A percentile compares a stretch with the other conserved stretches of the same genome.
Conservation (phyloP, 106 monocot species). For the Apostasia shenzhenica region DNA sequence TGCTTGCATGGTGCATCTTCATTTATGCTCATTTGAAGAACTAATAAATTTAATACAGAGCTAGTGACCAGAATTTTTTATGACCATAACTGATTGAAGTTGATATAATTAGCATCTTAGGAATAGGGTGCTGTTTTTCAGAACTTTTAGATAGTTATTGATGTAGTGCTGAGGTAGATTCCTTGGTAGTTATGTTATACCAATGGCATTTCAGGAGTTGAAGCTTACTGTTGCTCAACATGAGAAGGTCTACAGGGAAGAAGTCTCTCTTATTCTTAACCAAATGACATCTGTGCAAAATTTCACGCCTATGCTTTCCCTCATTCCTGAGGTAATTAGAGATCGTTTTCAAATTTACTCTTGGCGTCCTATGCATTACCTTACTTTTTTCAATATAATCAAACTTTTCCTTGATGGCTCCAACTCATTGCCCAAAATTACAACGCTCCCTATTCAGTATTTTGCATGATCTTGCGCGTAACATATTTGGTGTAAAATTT, state of each 20-base stretch:
- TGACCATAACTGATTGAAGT: too few relatives aligned
- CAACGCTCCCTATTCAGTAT: too few relatives aligned
- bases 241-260: constrained; percentile 24
- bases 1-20: too few relatives aligned
- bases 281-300: constrained; percentile 53
- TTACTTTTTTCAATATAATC: background rate
- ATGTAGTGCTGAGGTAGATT: too few relatives aligned
- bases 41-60: too few relatives aligned
- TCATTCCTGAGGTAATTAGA: constrained; percentile 63
- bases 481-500: background rate
- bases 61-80: too few relatives aligned
- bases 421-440: too few relatives aligned
- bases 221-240: constrained; percentile 12
- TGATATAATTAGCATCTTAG: too few relatives aligned
- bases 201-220: constrained; percentile 34
- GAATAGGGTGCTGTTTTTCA: too few relatives aligned
- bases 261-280: constrained; percentile 47
- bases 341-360: background rate
- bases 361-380: background rate
- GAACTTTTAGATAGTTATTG: too few relatives aligned
- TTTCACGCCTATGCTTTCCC: constrained; percentile 44
- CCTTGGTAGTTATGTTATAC: background rate
- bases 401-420: too few relatives aligned
- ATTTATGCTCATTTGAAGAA: too few relatives aligned
- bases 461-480: background rate